Base-by-base conservation (phyloP, 345 rosid species). In the Alliaria petiolata region DNA sequence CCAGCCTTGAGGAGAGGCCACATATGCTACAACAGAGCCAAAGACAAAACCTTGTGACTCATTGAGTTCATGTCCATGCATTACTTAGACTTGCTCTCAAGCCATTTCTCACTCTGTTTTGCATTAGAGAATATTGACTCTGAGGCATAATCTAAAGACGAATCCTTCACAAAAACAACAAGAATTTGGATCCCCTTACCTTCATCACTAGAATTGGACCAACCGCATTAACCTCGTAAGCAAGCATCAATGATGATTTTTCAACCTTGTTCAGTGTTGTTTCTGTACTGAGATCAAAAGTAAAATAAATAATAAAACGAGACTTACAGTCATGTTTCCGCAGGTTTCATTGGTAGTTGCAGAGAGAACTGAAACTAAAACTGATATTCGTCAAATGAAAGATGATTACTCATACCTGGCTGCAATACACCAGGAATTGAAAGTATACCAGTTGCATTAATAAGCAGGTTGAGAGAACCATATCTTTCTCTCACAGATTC, bases 1-100 rank as follows among this genome's bases (percentile, higher is more conserved):
- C 96, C 98, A 58, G 81, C 87, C 71, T 85, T 91, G 46, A 93
- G 85, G 71, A 93, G 95, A 56, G 97, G 96, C 96, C 96, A 91
- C 96, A 87, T 86, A 66, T 91, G 96, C 98, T 93, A 85, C 65
- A 44, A 68, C 38, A 82, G 1, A 79, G 68, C 40, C n/a, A 33
- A 72, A 80, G 64, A 71, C 26, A n/a, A n/a, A n/a, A n/a, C n/a
- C n/a, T n/a, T n/a, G n/a, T 25, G 26, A 36, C 28, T 3, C 34
- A 67, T 43, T 3, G 38, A 55, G 25, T 1, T 26, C 25, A 60
- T 13, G 15, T 1, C 2, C 12, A 36, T 30, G 6, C 35, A 68
- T 43, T 8, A 55, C 59, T 59, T 36, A 46, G 35, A 45, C 45
- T 4, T 15, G 1, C 30, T 26, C 31, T 25, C 33, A 28, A 39